phyloP scores from a whole-genome alignment of 257 asterid genomes.

The Penstemon eatonii region DNA sequence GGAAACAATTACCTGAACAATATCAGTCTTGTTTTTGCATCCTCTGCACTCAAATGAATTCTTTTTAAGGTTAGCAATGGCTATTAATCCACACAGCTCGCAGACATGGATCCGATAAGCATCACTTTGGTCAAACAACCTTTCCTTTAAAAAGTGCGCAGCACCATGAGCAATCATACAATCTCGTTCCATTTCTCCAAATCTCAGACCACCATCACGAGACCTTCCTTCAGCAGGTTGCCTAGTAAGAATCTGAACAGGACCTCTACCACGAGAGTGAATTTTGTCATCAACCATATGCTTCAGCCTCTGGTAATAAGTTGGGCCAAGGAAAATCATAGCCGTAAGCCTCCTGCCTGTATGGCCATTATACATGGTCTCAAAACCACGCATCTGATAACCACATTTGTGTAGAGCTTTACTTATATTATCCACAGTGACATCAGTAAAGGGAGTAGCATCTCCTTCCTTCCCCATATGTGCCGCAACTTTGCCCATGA shows the following conservation, averaged over 20 bases:
- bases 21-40: constrained; percentile 90
- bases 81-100: constrained; percentile 87
- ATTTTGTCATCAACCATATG: constrained; percentile 98
- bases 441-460: constrained; percentile 96
- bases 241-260: constrained; percentile 91
- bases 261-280: constrained; percentile 98
- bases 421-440: constrained; percentile 92
- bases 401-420: constrained; percentile 96
- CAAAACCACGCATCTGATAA: constrained; percentile 95
- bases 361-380: constrained; percentile 97
- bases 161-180: constrained; percentile 99
- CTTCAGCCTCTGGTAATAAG: constrained; percentile 95
- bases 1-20: constrained; percentile 68
- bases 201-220: constrained; percentile 95
- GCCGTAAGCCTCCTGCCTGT: constrained; percentile 81
- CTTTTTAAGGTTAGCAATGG: constrained; percentile 91
- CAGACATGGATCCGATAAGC: constrained; percentile 94
- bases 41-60: constrained; percentile 93
- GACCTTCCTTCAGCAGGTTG: constrained; percentile 98
- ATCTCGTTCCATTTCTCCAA: constrained; percentile 98
- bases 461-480: constrained; percentile 99
- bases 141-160: constrained; percentile 87
- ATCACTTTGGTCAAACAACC: constrained; percentile 94
- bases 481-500: constrained; percentile 98
- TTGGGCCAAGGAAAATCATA: constrained; percentile 92